Conservation (phyloP, 208 protist genomes). For the Crithidia expoeki region DNA sequence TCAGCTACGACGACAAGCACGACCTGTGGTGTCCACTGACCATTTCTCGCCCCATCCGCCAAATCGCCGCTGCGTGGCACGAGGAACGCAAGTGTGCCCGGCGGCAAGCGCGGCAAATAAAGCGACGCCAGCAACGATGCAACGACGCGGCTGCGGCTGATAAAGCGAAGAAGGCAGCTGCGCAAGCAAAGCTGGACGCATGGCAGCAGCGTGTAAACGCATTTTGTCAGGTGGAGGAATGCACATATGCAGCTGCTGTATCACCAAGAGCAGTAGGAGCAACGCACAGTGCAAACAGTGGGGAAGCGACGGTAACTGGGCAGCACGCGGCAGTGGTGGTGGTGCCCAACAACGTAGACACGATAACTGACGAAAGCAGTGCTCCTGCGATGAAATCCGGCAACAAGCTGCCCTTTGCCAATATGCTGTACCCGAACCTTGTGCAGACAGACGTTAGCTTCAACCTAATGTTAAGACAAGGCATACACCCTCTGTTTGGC, state of each 20-base stretch:
- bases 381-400: background rate
- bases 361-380: background rate
- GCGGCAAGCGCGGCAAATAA: background rate
- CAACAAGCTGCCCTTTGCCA: slow-evolving; percentile 46
- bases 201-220: slow-evolving; percentile 21
- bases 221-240: background rate
- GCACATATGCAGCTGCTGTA: background rate
- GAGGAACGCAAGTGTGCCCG: background rate
- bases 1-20: slow-evolving; percentile 54
- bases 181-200: slow-evolving; percentile 20
- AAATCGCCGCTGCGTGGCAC: slow-evolving; percentile 30
- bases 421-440: slow-evolving; percentile 71
- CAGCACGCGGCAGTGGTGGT: slow-evolving; percentile 11
- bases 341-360: slow-evolving; percentile 1
- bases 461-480: slow-evolving; percentile 43
- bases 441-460: slow-evolving; percentile 58
- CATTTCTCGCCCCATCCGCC: slow-evolving; percentile 32
- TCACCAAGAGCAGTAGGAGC: background rate
- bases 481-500: slow-evolving; percentile 41
- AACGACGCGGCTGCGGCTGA: slow-evolving; percentile 15
- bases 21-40: slow-evolving; percentile 60
- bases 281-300: background rate
- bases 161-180: slow-evolving; percentile 7
- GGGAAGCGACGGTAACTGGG: background rate
- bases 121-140: slow-evolving; percentile 12